Base-by-base conservation (phyloP, 2,329 filamentous ascomycete genomes). In the Verticillium albo-atrum region DNA sequence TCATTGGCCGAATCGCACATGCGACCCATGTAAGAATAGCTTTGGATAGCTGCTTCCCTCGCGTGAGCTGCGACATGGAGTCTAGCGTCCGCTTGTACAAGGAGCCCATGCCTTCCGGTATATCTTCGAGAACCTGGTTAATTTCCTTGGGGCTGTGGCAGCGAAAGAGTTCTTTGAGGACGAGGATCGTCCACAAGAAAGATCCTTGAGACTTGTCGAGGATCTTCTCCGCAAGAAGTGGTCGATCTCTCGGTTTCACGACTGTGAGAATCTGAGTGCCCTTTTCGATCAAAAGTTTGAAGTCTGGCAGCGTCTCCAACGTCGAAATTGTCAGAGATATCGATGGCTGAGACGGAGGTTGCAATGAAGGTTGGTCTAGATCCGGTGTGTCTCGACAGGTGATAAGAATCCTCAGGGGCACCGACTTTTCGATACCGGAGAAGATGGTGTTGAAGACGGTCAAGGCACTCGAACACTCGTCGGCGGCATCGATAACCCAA, bases 11-110 rank as follows among this genome's bases (percentile, higher is more conserved):
- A 26, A 66, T 56, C 3, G 71, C 67, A 57, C 71, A 74, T n/a
- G 66, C 62, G 25, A 68, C 66, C 75, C 75, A 78, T 10, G 61
- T 66, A 2, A 78, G 70, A 14, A 77, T 70, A 12, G 71, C 67
- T 56, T 71, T 69, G 25, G 72, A 69, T 3, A 77, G 65, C 28
- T 68, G 61, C 15, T 71, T 71, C 25, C 66, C 68, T 15, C 67
- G 61, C 9, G 56, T 30, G 10, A 60, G 60, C 50, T 64, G 60
- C 9, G 71, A 66, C 68, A 76, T 75, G 14, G 54, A 54, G 6
- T 69, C 64, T 10, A 77, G 57, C 9, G 66, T 69, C 54, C 71
- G 64, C 42, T 64, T 58, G 63, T 76, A 78, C 6, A 75, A 62
- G 9, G 63, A 60, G 14, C 70, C 65, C 74, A 77, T 76, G 17